A percentile compares a stretch with the other conserved stretches of the same genome.
phyloP scores from a whole-genome alignment of 495 filamentous ascomycete species.

The Penicillium parvum region DNA sequence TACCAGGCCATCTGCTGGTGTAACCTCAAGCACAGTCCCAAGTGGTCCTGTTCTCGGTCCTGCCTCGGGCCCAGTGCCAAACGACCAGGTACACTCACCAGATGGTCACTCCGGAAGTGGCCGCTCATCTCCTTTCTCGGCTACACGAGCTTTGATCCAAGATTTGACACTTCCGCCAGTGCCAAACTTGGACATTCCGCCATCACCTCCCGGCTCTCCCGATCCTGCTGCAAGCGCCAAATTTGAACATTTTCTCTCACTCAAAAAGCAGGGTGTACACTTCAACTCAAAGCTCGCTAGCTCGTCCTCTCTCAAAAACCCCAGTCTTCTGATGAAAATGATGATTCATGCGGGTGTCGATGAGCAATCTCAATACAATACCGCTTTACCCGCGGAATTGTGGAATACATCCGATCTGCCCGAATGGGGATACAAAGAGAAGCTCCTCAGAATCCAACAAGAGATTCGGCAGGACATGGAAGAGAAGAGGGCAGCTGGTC shows the following conservation, averaged over 20 bases:
- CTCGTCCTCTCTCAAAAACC: conserved; percentile 72
- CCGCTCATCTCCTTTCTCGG: conserved; percentile 65
- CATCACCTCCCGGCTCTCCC: conserved; percentile 77
- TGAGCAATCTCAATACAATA: conserved; percentile 65
- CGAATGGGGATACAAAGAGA: conserved; percentile 66
- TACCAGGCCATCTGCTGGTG: background rate
- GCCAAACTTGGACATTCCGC: conserved; percentile 76
- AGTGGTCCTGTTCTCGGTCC: conserved; percentile 47
- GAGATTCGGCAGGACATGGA: conserved; percentile 55
- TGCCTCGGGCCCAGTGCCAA: conserved; percentile 38
- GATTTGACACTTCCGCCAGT: conserved; percentile 80
- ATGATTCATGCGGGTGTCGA: conserved; percentile 74
- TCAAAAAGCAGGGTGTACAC: conserved; percentile 83
- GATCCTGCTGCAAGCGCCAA: conserved; percentile 61
- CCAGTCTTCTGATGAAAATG: conserved; percentile 72
- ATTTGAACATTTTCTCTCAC: conserved; percentile 73
- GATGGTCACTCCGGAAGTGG: conserved; percentile 21
- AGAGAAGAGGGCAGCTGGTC: conserved; percentile 45
- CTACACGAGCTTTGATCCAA: conserved; percentile 61
- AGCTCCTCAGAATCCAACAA: conserved; percentile 62
- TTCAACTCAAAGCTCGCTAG: conserved; percentile 80
- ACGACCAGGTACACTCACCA: conserved; percentile 17
- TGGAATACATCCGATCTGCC: conserved; percentile 68
- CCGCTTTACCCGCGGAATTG: conserved; percentile 60
- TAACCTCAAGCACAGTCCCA: conserved; percentile 10